Conservation (phyloP, 495 filamentous ascomycete species). For the Halenospora varia region DNA sequence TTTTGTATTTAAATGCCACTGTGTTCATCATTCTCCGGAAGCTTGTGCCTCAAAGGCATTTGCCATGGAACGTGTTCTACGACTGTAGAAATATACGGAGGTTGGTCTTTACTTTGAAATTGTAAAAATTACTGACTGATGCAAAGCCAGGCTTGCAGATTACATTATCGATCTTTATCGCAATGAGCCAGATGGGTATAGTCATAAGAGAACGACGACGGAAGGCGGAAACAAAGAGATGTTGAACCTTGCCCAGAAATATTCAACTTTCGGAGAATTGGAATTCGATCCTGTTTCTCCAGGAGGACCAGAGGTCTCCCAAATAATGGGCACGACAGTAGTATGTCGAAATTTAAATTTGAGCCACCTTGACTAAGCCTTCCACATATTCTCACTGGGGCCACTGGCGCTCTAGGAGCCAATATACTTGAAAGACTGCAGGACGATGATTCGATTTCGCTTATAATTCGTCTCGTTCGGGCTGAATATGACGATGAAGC, state of each 20-base stretch:
- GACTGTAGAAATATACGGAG: constrained; percentile 40
- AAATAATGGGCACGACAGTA: too few relatives aligned
- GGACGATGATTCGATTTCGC: constrained; percentile 24
- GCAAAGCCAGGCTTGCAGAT: background rate
- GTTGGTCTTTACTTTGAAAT: constrained; percentile 20
- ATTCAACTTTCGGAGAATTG: background rate
- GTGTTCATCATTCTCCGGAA: too few relatives aligned
- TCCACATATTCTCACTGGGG: constrained; percentile 48
- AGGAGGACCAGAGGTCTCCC: too few relatives aligned
- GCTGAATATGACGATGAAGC: constrained; percentile 44
- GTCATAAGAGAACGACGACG: background rate
- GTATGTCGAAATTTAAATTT: background rate
- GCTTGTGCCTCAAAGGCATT: background rate
- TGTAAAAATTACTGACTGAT: background rate
- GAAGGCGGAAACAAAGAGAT: background rate
- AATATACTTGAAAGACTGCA: constrained; percentile 48
- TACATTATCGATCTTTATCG: background rate
- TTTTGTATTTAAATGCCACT: too few relatives aligned
- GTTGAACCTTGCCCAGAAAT: background rate
- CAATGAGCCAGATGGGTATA: too few relatives aligned
- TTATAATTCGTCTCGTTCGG: constrained; percentile 54
- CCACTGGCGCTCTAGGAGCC: constrained; percentile 57
- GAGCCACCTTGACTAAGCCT: background rate
- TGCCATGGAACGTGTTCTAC: constrained; percentile 43
- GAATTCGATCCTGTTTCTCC: background rate